Evolutionary conservation across 345 rosid species (phyloP), one percentile per base, ranked within the genome.

Genomic region (Durio zibethinus): DNA sequence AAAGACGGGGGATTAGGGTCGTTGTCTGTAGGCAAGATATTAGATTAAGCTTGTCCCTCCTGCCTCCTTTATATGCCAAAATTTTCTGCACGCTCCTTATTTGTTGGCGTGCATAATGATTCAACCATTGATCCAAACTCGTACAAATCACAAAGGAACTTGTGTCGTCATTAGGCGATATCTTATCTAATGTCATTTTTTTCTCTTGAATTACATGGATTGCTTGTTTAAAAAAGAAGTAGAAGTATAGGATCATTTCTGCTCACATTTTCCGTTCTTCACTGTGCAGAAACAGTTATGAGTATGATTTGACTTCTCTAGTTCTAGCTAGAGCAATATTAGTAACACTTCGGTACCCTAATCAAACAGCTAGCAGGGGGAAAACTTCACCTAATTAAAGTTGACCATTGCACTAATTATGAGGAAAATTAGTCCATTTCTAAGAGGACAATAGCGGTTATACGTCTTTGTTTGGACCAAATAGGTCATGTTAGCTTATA

Each of bases 1-100:
- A 77, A 69, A 74, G 33, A 70, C 54, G 84, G 78, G 75, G 31
- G 73, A 25, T 10, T 42, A 23, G 35, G 36, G 36, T 36, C 53
- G 42, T 4, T 68, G 72, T 66, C 33, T 63, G 15, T 27, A 45
- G 54, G 53, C 35, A 42, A 43, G 20, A 25, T 40, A 35, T 43
- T 42, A 40, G 5, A 67, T 67, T 21, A 68, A 68, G 20, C 4
- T 23, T 23, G 10, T 23, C 54, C 31, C 31, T 25, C 63, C 18
- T 57, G 66, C 20, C 72, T 21, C 0, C 25, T 21, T 53, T 21
- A 67, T 10, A 66, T 42, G 33, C 50, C 7, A 36, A 57, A 36
- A 14, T 64, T 64, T 8, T 16, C 11, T 53, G 53, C 52, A 42
- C 20, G 52, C 72, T 27, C 66, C 72, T 21, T 42, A 23, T 7